Evolutionary conservation across 192 early-diverging fungal genomes (phyloP).

Genomic region (Chytriomyces sp.): DNA sequence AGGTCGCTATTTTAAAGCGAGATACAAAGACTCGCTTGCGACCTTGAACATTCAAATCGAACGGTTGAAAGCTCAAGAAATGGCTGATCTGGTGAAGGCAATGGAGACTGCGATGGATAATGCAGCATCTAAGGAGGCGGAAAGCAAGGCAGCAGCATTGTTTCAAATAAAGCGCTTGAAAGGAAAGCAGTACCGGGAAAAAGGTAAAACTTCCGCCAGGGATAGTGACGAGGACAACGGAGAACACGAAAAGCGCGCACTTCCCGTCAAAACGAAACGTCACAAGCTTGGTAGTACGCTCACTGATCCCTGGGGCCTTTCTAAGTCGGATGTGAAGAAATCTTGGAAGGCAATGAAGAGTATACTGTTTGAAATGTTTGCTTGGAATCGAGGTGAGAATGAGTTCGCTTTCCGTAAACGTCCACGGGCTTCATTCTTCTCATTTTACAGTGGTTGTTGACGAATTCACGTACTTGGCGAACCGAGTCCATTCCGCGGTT

Average conservation of each 20-base stretch:
- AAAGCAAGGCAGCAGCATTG: not conserved
- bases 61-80: conserved; percentile 17
- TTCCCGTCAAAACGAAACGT: conserved; percentile 1
- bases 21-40: conserved; percentile 36
- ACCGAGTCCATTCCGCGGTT: conserved; percentile 36
- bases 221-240: conserved; percentile 34
- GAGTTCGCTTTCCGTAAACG: not conserved
- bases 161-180: conserved; percentile 29
- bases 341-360: conserved; percentile 43
- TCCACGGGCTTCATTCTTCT: not conserved
- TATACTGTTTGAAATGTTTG: conserved; percentile 46
- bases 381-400: conserved; percentile 38
- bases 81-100: not conserved
- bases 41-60: conserved; percentile 29
- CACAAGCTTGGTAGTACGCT: conserved; percentile 29
- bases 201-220: conserved; percentile 6
- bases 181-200: conserved; percentile 23
- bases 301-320: conserved; percentile 45
- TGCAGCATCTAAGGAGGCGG: not conserved
- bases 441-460: conserved; percentile 46
- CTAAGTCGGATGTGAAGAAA: conserved; percentile 21
- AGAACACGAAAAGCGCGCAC: conserved; percentile 1
- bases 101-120: conserved; percentile 23
- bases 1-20: conserved; percentile 39
- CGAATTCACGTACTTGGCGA: conserved; percentile 50